Evolutionary conservation across 768 basidiomycete genomes (phyloP).

Genomic region (Tephrocybe rancida): DNA sequence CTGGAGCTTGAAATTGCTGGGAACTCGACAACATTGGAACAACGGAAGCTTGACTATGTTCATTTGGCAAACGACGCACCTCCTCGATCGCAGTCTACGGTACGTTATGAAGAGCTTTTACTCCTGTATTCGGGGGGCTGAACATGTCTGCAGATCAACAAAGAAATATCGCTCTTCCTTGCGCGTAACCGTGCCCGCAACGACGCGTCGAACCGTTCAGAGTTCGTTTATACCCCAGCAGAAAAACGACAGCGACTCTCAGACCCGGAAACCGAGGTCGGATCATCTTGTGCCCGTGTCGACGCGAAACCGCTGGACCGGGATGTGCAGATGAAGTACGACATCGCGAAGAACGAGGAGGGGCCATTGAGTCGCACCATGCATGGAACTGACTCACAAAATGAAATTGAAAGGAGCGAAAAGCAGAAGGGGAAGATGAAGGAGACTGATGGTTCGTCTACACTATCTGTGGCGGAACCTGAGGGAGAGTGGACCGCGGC

Average conservation of each 20-base stretch:
- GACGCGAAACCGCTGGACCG: constrained; percentile 74
- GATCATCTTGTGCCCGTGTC: constrained; percentile 68
- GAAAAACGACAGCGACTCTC: constrained; percentile 53
- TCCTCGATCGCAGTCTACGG: constrained; percentile 59
- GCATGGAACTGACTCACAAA: constrained; percentile 7
- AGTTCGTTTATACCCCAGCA: constrained; percentile 65
- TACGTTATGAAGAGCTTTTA: constrained; percentile 41
- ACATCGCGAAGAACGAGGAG: constrained; percentile 83
- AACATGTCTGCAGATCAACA: constrained; percentile 54
- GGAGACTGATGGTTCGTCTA: constrained; percentile 3
- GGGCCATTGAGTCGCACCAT: constrained; percentile 71
- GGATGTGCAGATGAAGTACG: constrained; percentile 83
- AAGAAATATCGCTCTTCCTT: constrained; percentile 71
- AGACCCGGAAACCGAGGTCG: constrained; percentile 19
- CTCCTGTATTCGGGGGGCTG: constrained; percentile 1
- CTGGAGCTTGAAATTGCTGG: constrained; percentile 3
- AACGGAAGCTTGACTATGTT: constrained; percentile 68
- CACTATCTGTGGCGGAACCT: neutral
- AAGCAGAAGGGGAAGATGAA: constrained; percentile 9
- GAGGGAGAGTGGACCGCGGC: constrained; percentile 36
- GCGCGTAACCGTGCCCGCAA: constrained; percentile 72
- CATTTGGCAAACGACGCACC: constrained; percentile 46
- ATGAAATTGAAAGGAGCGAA: constrained; percentile 19
- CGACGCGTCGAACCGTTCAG: constrained; percentile 74
- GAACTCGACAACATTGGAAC: constrained; percentile 49